Conservation (phyloP, 345 rosid genomes). For the Salix udensis region DNA sequence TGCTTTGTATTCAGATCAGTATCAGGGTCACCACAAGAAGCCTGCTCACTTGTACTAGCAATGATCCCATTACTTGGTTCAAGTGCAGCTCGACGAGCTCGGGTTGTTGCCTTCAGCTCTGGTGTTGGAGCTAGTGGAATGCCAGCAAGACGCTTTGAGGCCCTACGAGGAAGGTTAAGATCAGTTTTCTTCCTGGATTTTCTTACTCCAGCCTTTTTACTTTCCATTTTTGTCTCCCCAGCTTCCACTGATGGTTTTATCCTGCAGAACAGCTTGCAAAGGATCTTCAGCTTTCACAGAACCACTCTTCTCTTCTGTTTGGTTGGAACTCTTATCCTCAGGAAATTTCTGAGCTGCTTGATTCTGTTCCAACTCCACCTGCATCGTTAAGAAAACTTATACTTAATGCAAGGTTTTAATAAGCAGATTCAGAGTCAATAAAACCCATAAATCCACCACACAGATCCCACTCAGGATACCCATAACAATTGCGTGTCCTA, state of each 20-base stretch:
- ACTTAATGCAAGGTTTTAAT: background rate
- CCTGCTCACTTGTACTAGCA: conserved; percentile 18
- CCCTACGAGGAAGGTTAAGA: conserved; percentile 46
- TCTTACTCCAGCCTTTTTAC: conserved; percentile 16
- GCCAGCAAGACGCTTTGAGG: conserved; percentile 92
- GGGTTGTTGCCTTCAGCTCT: conserved; percentile 45
- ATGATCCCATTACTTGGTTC: conserved; percentile 28
- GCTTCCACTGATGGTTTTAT: conserved; percentile 21
- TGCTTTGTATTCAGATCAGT: conserved; percentile 13
- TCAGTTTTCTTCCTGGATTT: conserved; percentile 38
- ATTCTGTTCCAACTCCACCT: conserved; percentile 29
- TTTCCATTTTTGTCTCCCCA: conserved; percentile 26
- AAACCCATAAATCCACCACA: background rate
- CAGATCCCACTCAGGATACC: background rate
- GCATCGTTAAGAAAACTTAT: conserved; percentile 16
- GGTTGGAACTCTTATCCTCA: conserved; percentile 25
- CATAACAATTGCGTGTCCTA: background rate
- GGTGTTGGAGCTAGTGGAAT: conserved; percentile 60
- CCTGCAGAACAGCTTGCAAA: conserved; percentile 16
- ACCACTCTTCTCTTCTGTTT: conserved; percentile 28
- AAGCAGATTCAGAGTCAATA: background rate
- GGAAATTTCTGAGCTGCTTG: conserved; percentile 30
- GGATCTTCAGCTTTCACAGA: conserved; percentile 22
- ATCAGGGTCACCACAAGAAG: conserved; percentile 21
- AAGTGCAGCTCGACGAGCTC: conserved; percentile 36